Base-by-base conservation (phyloP, 805 yeast genomes). In the Tanozyma kutaoensis region DNA sequence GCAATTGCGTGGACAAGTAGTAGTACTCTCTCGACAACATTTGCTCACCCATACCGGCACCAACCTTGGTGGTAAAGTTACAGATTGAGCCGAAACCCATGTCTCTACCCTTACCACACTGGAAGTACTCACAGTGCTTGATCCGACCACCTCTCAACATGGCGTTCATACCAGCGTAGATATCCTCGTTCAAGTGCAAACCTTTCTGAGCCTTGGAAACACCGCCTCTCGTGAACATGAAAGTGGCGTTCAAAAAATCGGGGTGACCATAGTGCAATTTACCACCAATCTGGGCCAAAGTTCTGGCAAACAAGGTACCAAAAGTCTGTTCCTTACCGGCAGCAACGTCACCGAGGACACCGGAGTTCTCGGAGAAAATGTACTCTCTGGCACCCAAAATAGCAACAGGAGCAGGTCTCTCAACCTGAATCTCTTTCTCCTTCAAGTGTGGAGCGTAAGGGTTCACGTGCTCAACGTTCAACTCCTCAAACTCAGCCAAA, bases 11-110 rank as follows among this genome's bases (percentile, higher is more conserved):
- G 45, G 88, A 84, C 51, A 79, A 52, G 52, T 78, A 77, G 54
- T 74, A 79, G 50, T 79, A 79, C 50, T 79, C 93, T 57, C 93
- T 67, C 15, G 86, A 77, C 34, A 79, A 58, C 75, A 79, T 76
- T 52, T 79, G 93, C 55, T 79, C 93, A 52, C 91, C 91, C 93
- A 79, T 79, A 56, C 93, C 93, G 39, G 91, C 86, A 55, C 93
- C 93, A 66, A 79, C 78, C 56, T 79, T 79, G 23, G 86, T 78
- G 14, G 85, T 78, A 66, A 79, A 79, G 55, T 79, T 79, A 64
- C 78, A 63, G 56, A 79, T 78, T 4, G 91, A 77, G 33, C 85
- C 85, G 53, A 79, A 79, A 48, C 93, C 93, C 43, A 79, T 64
- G 66, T 79, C 93, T 64, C 93, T 66, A 50, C 93, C 93, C 55